Base-by-base conservation (phyloP, 352 stramenopile genomes). In the Blastocystis sp. region DNA sequence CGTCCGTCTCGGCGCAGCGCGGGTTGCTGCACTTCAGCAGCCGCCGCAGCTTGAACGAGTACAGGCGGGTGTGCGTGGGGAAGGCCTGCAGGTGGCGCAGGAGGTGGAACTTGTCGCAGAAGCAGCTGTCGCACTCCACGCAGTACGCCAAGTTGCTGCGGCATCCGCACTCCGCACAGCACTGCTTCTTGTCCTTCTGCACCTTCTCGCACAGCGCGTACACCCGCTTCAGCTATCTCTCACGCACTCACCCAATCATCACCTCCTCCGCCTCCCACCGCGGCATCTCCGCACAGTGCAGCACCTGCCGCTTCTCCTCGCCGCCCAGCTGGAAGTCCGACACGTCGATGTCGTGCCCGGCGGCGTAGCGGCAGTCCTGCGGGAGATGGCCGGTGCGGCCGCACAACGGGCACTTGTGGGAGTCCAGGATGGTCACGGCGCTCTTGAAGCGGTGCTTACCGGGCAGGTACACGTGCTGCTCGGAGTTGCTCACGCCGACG, bases 41-140 rank as follows among this genome's bases (percentile, higher is more conserved):
- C 60, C 70, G 70, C 48, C 57, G 42, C 11, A 88, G 43, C 43
- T 88, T 88, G 28, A 88, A 88, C n/a, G 78, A 88, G n/a, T 45
- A 69, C 19, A 88, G 52, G 14, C 40, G 60, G 11, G 45, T 40
- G 34, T 88, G 78, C 14, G 78, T 69, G 3, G 78, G 78, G 52
- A 69, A 76, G 38, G 42, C 3, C 24, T n/a, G 38, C 14, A 88
- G 28, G 62, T 88, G 78, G 14, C 64, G 43, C 45, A 76, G 28
- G 1, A 88, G 48, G 68, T 88, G 78, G 65, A 77, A 45, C 28
- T 76, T 65, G 60, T 88, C 78, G 38, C 78, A 88, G 48, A 63
- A 88, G 52, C 64, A 79, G 45, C 21, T 24, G 52, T 88, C 66
- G 48, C 78, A 88, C 24, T 42, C 40, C 52, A 88, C 78, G 59